Base-by-base conservation (phyloP, 2,329 filamentous ascomycete species). In the Microdochium nivale region DNA sequence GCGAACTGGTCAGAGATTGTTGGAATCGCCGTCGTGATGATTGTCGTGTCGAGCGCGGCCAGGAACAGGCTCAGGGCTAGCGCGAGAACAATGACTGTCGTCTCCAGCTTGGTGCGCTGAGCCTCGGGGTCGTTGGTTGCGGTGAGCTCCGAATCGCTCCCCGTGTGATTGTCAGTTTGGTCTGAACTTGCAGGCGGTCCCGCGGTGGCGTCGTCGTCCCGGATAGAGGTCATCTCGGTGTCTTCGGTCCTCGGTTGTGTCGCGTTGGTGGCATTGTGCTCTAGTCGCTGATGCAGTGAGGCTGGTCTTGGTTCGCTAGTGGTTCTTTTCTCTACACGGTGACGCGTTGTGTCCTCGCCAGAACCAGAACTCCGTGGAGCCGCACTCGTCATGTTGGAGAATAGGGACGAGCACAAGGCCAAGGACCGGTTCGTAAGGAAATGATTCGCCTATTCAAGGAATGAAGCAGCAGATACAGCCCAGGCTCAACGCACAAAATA, bases 11-110 rank as follows among this genome's bases (percentile, higher is more conserved):
- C 67, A 4, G 80, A 75, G 56, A 88, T 87, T 14, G 81, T 82
- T 0, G 85, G 84, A 4, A 87, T 73, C 5, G 84, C 81, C 0
- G 84, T 87, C 11, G 84, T 77, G 58, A 88, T 73, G 61, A 87
- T 84, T 27, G 82, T 86, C 49, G 75, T 69, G 59, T 81, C 78
- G 50, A 81, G 69, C 0, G 78, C 77, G 2, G 77, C 77, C 32
- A 81, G 70, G 62, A 80, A 79, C 19, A 80, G 63, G 13, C 61
- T 64, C 2, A 59, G 60, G 51, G 64, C 65, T 9, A 67, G 58
- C 30, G 65, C 63, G n/a, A 57, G 50, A 55, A 67, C 60, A 47
- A 67, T 66, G 0, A 65, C 47, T 1, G 58, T 52, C 53, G 64
- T 66, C 54, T 67, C 47, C 16, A 62, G 48, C n/a, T 55, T 55